Conservation (phyloP, 345 rosid species). For the Eutrema heterophyllum region DNA sequence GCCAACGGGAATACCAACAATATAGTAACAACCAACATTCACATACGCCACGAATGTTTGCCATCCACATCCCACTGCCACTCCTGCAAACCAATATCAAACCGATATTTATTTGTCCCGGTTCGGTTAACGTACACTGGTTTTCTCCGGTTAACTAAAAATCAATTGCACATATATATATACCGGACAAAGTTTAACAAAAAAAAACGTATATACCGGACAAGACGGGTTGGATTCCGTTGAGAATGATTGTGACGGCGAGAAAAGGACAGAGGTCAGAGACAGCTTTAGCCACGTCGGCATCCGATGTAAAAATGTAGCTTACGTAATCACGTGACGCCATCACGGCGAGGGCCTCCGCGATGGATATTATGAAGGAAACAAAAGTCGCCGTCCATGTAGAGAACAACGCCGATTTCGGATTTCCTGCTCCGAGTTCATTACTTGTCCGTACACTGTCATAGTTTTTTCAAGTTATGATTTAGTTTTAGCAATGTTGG, state of each 20-base stretch:
- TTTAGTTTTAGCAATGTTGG: neutral
- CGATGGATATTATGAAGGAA: slow-evolving; percentile 43
- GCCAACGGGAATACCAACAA: slow-evolving; percentile 51
- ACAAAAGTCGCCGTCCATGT: slow-evolving; percentile 40
- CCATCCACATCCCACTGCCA: slow-evolving; percentile 82
- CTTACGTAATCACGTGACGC: slow-evolving; percentile 39
- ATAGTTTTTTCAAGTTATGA: neutral
- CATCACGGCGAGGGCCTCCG: slow-evolving; percentile 28
- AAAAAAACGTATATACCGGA: too few relatives aligned
- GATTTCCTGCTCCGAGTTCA: slow-evolving; percentile 73
- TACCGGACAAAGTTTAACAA: too few relatives aligned
- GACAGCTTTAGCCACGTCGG: slow-evolving; percentile 53
- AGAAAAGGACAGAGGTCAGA: slow-evolving; percentile 64
- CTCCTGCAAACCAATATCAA: slow-evolving; percentile 38
- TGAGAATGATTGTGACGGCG: slow-evolving; percentile 53
- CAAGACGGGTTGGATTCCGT: slow-evolving; percentile 69
- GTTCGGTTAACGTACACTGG: neutral
- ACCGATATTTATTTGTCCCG: neutral
- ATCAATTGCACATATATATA: neutral
- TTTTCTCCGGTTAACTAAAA: neutral
- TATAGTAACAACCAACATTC: slow-evolving; percentile 55
- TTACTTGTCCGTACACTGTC: slow-evolving; percentile 68
- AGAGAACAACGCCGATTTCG: slow-evolving; percentile 54
- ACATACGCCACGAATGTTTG: slow-evolving; percentile 63
- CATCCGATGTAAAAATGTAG: slow-evolving; percentile 56